phyloP scores from a whole-genome alignment of 2,329 filamentous ascomycete genomes.

The Rhynchosporium agropyri region DNA sequence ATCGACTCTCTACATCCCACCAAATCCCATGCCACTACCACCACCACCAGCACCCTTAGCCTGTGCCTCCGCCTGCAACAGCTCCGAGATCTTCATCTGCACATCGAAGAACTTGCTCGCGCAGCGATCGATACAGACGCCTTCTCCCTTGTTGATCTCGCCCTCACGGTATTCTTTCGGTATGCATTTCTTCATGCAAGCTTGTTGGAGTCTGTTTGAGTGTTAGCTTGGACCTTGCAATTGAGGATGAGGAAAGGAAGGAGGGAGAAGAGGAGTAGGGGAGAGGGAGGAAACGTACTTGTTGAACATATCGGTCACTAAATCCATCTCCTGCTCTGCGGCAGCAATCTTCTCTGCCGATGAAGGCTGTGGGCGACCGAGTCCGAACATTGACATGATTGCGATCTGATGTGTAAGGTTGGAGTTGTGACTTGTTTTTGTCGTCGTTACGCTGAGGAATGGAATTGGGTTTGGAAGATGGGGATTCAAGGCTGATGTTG shows the following conservation, averaged over 20 bases:
- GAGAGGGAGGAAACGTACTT: slow-evolving; percentile 60
- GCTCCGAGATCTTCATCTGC: slow-evolving; percentile 95
- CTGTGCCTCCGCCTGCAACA: slow-evolving; percentile 87
- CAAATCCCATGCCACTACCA: slow-evolving; percentile 51
- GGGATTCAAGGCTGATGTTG: slow-evolving; percentile 20
- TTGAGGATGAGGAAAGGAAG: background rate
- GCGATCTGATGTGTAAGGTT: slow-evolving; percentile 19
- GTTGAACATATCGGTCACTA: slow-evolving; percentile 97
- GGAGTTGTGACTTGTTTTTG: background rate
- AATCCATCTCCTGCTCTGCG: slow-evolving; percentile 96
- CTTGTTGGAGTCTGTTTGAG: slow-evolving; percentile 71
- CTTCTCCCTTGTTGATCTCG: slow-evolving; percentile 98
- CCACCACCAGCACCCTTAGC: slow-evolving; percentile 61
- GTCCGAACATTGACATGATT: slow-evolving; percentile 74
- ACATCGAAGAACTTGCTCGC: slow-evolving; percentile 98
- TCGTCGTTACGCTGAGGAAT: too few relatives aligned
- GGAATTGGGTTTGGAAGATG: slow-evolving; percentile 1
- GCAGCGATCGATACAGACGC: slow-evolving; percentile 96
- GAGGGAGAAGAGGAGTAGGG: slow-evolving; percentile 10
- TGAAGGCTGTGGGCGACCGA: slow-evolving; percentile 78
- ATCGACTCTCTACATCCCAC: slow-evolving; percentile 42
- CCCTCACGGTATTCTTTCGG: slow-evolving; percentile 90
- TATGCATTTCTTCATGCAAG: slow-evolving; percentile 93
- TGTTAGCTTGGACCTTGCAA: background rate
- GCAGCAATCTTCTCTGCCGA: slow-evolving; percentile 97